Base-by-base conservation (phyloP, 148 eudicot species). In the Rhododendron vialii region DNA sequence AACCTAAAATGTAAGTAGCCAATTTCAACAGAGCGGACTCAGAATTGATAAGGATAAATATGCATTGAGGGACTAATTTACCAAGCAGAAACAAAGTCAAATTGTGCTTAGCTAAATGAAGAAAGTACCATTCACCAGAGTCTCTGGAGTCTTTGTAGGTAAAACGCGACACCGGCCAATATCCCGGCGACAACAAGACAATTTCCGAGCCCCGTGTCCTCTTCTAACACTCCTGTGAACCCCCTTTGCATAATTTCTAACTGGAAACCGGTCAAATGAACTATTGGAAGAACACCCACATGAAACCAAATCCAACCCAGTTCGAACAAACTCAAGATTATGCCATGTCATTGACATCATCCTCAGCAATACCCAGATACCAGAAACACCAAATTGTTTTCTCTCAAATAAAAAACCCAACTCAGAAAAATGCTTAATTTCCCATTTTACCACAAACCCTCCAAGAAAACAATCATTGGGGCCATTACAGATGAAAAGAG, bases 291-390 rank as follows among this genome's bases (percentile, higher is more conserved):
- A 92, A 85, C 95, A 94, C 67, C 95, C 91, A 89, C 97, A 94
- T 50, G 94, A 88, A 63, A 88, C 85, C 61, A 87, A 88, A 88
- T 96, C 95, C 80, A 91, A 88, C 86, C 93, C 93, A 86, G 92
- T 86, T 88, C 95, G 87, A 81, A 89, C 91, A 92, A 93, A 90
- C 83, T 93, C 95, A 26, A 95, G 88, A 89, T 90, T 96, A 83
- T 88, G 89, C 89, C 93, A 92, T 50, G 92, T 91, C 90, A 94
- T 89, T 65, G 94, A 89, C 92, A 92, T 91, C 98, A 95, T 96
- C 89, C 73, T 90, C 35, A 71, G 24, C 36, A 87, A 86, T 65
- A 87, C 80, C 88, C 86, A 67, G 36, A 69, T 65, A 12, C 26
- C 47, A 86, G 86, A 78, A 79, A 20, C 80, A 47, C 55, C 67